Evolutionary conservation across 129 eudicot genomes (phyloP), one percentile per base, ranked within the genome.

Genomic region (Rutidosis leptorrhynchoides): DNA sequence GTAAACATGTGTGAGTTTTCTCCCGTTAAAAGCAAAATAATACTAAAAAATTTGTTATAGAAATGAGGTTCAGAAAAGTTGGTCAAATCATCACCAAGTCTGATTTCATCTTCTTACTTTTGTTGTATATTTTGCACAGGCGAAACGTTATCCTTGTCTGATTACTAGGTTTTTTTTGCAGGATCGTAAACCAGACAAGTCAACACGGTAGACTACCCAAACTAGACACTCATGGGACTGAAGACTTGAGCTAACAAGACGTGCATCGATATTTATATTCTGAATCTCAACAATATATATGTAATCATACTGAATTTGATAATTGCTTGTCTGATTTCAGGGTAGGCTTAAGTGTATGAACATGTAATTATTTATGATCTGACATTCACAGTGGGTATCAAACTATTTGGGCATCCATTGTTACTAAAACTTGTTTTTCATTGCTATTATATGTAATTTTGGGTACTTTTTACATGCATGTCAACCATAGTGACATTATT

Each of bases 1-100:
- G 89, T 83, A 80, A 28, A 27, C 16, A 37, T 0, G 15, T 37
- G 45, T 37, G 16, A 11, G 5, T 8, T 22, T 48, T 48, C n/a
- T 48, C 22, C 10, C 48, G 7, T 49, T 49, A 1, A 49, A 2
- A 37, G n/a, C 16, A 37, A 37, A 10, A 37, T 37, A 37, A 10
- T 10, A 37, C 1, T 3, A 26, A 5, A 56, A 26, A n/a, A 25
- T 12, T 3, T 19, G 4, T 56, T 56, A 25, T 5, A 0, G 29
- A 56, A 24, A 57, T 23, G 10, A 4, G 12, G 10, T 22, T 49
- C 1, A 16, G n/a, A 46, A 17, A 4, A 5, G 55, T 17, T 49
- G 55, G 17, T 49, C 22, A 49, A 19, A 49, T 17, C 10, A 48
- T 48, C 55, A 45, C 53, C 4, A 5, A 15, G 16, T 45, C 52